Base-by-base conservation (phyloP, 805 yeast genomes). In the Henningerozyma blattae region DNA sequence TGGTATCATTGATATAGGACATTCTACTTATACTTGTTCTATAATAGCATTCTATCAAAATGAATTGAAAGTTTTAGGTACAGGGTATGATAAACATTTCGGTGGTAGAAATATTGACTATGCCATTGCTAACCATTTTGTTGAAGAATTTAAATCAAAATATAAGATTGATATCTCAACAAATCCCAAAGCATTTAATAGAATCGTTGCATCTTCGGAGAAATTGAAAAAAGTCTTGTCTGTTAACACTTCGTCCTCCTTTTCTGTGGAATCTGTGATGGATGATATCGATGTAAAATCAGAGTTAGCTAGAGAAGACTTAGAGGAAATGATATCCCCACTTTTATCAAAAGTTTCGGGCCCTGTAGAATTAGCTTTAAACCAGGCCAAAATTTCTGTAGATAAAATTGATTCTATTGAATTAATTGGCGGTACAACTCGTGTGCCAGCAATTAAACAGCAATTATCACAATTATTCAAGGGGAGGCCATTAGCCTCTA, bases 61-160 rank as follows among this genome's bases (percentile, higher is more conserved):
- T 58, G 97, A 91, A 70, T 73, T 87, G 65, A 86, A 84, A 67
- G 72, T 91, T 35, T 67, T 91, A 49, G 94, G 94, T 48, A 73
- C 94, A 42, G 94, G 94, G 50, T 81, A 75, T 58, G 94, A 87
- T 68, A 84, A 84, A 67, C 84, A 84, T 67, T 91, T 91, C 53
- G 99, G 99, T 72, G 98, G 99, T 64, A 80, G 99, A 67, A 85
- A 86, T 61, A 77, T 91, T 43, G 98, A 91, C 66, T 70, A 68
- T 53, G 95, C 95, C 42, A 83, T 91, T 51, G 87, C 97, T 47
- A 77, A 85, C 63, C 91, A 85, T 64, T 86, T 91, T 54, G 95
- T 95, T 51, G 80, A 81, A 48, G 94, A 86, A 62, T 86, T 91
- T 72, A 75, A 78, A 64, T 67, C 66, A 37, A 91, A 91, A 67